A percentile compares a stretch with the other conserved stretches of the same genome.
Conservation (phyloP, 1,284 basidiomycete genomes). For the Rhodotorula sp. region DNA sequence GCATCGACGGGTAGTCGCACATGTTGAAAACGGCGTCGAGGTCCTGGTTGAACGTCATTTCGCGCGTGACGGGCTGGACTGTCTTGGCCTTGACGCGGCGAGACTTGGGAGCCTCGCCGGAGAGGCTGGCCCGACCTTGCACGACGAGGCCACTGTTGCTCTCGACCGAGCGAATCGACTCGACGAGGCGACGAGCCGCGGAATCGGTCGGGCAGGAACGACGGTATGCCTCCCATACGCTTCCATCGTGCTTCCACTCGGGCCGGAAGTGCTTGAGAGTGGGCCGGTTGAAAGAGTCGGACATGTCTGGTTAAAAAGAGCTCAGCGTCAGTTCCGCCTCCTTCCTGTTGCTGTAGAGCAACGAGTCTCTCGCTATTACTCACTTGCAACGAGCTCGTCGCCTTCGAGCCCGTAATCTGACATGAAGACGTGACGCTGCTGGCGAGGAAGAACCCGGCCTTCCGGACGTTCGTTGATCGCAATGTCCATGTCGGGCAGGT, state of each 20-base stretch:
- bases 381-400: conserved; percentile 43
- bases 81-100: conserved; percentile 43
- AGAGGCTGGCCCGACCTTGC: conserved; percentile 39
- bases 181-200: conserved; percentile 75
- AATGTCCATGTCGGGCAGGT: conserved; percentile 87
- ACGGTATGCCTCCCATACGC: conserved; percentile 86
- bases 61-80: conserved; percentile 63
- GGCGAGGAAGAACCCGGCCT: conserved; percentile 84
- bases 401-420: conserved; percentile 39
- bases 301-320: conserved; percentile 34
- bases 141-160: conserved; percentile 49
- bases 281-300: conserved; percentile 39
- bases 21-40: conserved; percentile 70
- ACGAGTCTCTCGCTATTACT: conserved; percentile 39
- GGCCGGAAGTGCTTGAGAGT: conserved; percentile 62
- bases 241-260: conserved; percentile 79
- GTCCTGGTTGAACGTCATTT: conserved; percentile 45
- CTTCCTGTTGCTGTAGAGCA: not conserved
- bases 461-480: conserved; percentile 88
- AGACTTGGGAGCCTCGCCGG: conserved; percentile 36
- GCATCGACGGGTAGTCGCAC: conserved; percentile 75
- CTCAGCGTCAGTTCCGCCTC: not conserved
- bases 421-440: conserved; percentile 46
- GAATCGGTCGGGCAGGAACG: conserved; percentile 79
- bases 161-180: conserved; percentile 58